Percentiles rank a stretch among this genome's conserved stretches.
Conservation (phyloP, 805 yeast genomes). For the Cyberlindnera mrakii region DNA sequence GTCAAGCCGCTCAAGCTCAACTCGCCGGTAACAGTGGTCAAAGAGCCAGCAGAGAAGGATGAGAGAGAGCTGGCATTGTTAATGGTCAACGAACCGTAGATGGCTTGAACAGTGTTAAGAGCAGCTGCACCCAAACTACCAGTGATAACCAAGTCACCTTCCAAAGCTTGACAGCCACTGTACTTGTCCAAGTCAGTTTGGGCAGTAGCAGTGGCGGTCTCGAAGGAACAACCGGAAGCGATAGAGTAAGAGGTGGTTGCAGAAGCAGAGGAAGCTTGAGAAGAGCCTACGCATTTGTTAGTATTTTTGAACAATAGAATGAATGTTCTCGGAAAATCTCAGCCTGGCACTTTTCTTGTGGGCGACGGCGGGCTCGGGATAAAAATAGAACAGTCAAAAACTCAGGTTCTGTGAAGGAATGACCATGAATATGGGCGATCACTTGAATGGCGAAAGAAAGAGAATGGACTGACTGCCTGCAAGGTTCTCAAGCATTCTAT, state of each 20-base stretch:
- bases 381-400: no score
- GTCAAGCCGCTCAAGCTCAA: constrained; percentile 61
- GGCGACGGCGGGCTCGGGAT: background rate
- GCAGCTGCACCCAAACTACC: constrained; percentile 61
- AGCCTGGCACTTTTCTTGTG: background rate
- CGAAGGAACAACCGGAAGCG: constrained; percentile 62
- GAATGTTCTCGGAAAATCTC: background rate
- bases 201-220: constrained; percentile 65
- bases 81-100: constrained; percentile 71
- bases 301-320: constrained; percentile 1
- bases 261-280: constrained; percentile 49
- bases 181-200: constrained; percentile 73
- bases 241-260: constrained; percentile 41
- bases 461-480: no score
- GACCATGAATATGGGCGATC: no score
- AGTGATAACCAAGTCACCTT: constrained; percentile 69
- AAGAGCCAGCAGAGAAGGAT: constrained; percentile 70
- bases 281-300: constrained; percentile 24
- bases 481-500: no score
- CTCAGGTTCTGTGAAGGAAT: no score
- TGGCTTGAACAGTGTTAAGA: constrained; percentile 67
- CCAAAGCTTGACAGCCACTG: constrained; percentile 69
- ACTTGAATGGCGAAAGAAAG: no score
- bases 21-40: constrained; percentile 68
- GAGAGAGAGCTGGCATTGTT: constrained; percentile 58